Percentiles rank a stretch among this genome's conserved stretches.
phyloP scores from a whole-genome alignment of 768 basidiomycete genomes.

The Trametes cingulata region DNA sequence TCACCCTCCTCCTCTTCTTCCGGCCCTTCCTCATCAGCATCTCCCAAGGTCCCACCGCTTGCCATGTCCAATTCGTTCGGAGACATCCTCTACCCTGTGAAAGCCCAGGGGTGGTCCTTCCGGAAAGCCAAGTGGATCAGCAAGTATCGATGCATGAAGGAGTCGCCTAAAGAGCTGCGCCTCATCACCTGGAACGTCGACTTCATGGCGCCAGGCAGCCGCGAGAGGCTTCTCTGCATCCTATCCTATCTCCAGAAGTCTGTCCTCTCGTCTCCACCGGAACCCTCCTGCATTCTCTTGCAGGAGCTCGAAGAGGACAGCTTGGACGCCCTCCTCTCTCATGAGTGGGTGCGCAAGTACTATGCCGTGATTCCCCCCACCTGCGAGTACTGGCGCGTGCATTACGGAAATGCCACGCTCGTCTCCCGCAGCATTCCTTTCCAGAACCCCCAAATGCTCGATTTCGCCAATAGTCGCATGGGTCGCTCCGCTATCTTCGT shows the following conservation, averaged over 20 bases:
- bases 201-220: slow-evolving; percentile 39
- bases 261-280: slow-evolving; percentile 50
- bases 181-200: slow-evolving; percentile 78
- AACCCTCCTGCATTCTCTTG: slow-evolving; percentile 63
- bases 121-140: slow-evolving; percentile 1
- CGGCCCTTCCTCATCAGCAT: not conserved
- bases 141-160: not conserved
- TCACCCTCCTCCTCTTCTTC: not conserved
- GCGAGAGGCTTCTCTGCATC: slow-evolving; percentile 47
- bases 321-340: slow-evolving; percentile 49
- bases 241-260: slow-evolving; percentile 57
- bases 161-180: slow-evolving; percentile 44
- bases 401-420: slow-evolving; percentile 73
- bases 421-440: slow-evolving; percentile 58
- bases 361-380: slow-evolving; percentile 61
- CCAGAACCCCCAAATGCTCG: slow-evolving; percentile 48
- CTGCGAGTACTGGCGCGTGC: slow-evolving; percentile 55
- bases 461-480: slow-evolving; percentile 53
- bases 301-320: slow-evolving; percentile 61
- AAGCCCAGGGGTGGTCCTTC: slow-evolving; percentile 7
- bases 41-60: not conserved
- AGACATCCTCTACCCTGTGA: not conserved
- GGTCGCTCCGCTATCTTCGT: slow-evolving; percentile 57
- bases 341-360: slow-evolving; percentile 63
- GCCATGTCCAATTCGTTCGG: not conserved